These are phyloP conservation scores for Saraca asoca DNA, from an alignment of 331 rosid species.

Conservation along the genomic window DNA sequence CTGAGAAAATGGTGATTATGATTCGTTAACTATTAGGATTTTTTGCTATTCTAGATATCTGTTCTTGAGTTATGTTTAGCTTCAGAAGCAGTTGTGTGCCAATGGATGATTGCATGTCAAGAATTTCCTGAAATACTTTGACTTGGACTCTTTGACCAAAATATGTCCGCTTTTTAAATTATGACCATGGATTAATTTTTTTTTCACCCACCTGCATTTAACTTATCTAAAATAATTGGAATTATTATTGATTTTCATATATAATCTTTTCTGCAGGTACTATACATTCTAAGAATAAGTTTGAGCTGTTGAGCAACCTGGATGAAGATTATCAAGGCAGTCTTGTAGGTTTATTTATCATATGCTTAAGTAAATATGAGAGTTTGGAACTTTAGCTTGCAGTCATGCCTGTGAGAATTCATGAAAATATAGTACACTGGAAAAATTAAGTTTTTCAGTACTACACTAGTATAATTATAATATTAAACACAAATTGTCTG, in stretches of 20 bases:
- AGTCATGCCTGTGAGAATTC: background rate
- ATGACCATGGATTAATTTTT: constrained; percentile 5
- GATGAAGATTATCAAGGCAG: constrained; percentile 53
- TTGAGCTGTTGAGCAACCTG: constrained; percentile 55
- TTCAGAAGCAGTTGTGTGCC: no score
- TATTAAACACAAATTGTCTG: background rate
- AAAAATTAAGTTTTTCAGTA: no score
- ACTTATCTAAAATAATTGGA: constrained; percentile 23
- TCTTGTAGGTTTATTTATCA: constrained; percentile 53
- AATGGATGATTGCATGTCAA: background rate
- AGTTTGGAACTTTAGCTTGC: constrained; percentile 25
- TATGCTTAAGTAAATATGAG: constrained; percentile 23
- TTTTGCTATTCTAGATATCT: constrained; percentile 19
- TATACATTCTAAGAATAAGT: constrained; percentile 60
- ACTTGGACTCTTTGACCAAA: constrained; percentile 22
- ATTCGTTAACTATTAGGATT: constrained; percentile 11
- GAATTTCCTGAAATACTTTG: constrained; percentile 21
- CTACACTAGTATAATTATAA: background rate
- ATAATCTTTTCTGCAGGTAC: constrained; percentile 47
- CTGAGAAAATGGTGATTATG: constrained; percentile 19
- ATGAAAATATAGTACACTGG: constrained; percentile 4
- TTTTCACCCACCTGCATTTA: constrained; percentile 19
- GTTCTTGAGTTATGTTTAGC: background rate
- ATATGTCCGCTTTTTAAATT: constrained; percentile 18
- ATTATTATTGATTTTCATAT: constrained; percentile 26